Percentiles rank a stretch among this genome's conserved stretches.
phyloP scores from a whole-genome alignment of 306 rosid species.

The Alnus glutinosa region DNA sequence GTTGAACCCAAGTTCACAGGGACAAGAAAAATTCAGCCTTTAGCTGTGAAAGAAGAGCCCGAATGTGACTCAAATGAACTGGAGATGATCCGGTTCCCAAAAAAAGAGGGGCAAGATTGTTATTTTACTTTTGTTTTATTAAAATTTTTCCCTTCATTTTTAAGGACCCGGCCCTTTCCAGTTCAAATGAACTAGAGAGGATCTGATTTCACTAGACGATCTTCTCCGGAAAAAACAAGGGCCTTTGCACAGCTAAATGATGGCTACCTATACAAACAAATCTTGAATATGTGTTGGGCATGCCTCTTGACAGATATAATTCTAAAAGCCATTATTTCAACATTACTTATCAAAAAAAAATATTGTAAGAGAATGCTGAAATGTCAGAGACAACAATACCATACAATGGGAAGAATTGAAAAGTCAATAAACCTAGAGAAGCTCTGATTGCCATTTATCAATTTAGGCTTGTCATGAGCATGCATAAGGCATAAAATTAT shows the following conservation, averaged over 20 bases:
- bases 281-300: neutral
- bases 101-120: no score
- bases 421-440: slow-evolving; percentile 17
- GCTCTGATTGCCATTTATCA: slow-evolving; percentile 5
- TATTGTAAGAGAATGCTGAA: slow-evolving; percentile 14
- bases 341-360: neutral
- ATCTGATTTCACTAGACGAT: no score
- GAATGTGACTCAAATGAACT: no score
- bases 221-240: neutral
- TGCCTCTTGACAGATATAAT: neutral
- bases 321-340: neutral
- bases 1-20: no score
- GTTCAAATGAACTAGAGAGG: no score
- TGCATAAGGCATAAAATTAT: neutral
- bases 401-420: neutral
- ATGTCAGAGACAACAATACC: neutral
- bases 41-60: no score
- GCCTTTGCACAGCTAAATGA: neutral
- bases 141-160: no score
- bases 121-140: no score
- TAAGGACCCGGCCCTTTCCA: no score
- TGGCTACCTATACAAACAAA: no score
- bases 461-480: neutral
- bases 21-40: no score
- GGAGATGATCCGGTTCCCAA: no score